Evolutionary conservation across 2,329 filamentous ascomycete genomes (phyloP).

Genomic region (Ophiognomonia clavigignenti-juglandacearum): DNA sequence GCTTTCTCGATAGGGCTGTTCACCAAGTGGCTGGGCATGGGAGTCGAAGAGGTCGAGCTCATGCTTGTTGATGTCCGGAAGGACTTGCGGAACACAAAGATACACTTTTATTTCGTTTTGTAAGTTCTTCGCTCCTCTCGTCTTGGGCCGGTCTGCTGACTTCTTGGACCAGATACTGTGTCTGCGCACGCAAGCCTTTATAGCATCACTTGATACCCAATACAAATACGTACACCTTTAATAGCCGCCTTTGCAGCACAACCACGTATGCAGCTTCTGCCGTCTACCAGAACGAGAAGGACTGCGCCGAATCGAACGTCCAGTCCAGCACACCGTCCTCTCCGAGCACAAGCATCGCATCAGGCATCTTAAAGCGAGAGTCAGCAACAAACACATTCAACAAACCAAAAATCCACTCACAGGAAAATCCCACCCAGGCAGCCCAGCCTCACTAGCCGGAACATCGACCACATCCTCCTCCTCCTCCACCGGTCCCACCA

Average conservation of each 20-base stretch:
- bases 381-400: too few relatives aligned
- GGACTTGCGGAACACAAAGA: constrained; percentile 25
- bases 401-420: too few relatives aligned
- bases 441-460: constrained; percentile 8
- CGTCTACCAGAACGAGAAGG: constrained; percentile 7
- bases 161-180: constrained; percentile 2
- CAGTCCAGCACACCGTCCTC: neutral
- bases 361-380: neutral
- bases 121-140: too few relatives aligned
- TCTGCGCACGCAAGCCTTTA: constrained; percentile 12
- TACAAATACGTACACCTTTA: too few relatives aligned
- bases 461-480: too few relatives aligned
- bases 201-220: too few relatives aligned
- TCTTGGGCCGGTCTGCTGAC: too few relatives aligned
- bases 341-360: constrained; percentile 5
- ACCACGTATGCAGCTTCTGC: too few relatives aligned
- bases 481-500: too few relatives aligned
- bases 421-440: constrained; percentile 12
- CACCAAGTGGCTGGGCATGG: constrained; percentile 26
- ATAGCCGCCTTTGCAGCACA: too few relatives aligned
- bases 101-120: constrained; percentile 28
- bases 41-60: constrained; percentile 25
- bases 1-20: constrained; percentile 28
- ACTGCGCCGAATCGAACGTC: constrained; percentile 1
- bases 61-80: constrained; percentile 27